Evolutionary conservation across 2,329 filamentous ascomycete genomes (phyloP), one percentile per base, ranked within the genome.

Genomic region (Knoxdaviesia capensis): DNA sequence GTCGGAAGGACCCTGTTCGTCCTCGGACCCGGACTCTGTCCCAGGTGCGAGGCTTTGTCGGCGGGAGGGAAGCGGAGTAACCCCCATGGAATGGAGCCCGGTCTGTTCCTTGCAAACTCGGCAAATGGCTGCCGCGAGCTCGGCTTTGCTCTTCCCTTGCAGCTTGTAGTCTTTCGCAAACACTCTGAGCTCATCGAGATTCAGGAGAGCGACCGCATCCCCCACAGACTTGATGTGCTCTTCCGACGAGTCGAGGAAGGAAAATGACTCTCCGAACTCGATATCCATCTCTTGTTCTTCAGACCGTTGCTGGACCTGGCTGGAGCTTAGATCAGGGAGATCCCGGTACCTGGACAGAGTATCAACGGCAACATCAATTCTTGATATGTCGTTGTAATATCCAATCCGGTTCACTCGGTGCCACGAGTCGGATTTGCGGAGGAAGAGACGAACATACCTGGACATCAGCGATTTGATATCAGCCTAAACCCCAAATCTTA

Each of bases 351-450:
- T 54, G 51, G 90, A 81, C 5, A 96, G 62, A 38, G 65, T 68
- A 8, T 62, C 56, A 4, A 86, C 75, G 1, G 84, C 80, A 9
- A 60, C 54, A 9, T 75, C 64, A 35, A 87, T 64, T 54, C 94
- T 74, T 38, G 77, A 70, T 46, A 98, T 80, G 54, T 96, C 87
- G 48, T 75, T 72, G 52, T 88, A 74, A 52, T 94, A 94, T 2
- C 75, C 74, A 30, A 98, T 60, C 28, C 76, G 74, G 51, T 71
- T 74, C 47, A 85, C 71, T 7, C 90, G 77, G 62, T 94, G 86
- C 90, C 90, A 98, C 1, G 77, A 77, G 28, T 82, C 81, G 1
- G 84, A 85, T 57, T 98, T 98, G 39, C 90, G 77, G 3, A 98
- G 65, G 53, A 98, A 98, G 1, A 98, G 63, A 28, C 90, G 77